phyloP scores from a whole-genome alignment of 805 yeast genomes.

The Wickerhamomyces chaumierensis region DNA sequence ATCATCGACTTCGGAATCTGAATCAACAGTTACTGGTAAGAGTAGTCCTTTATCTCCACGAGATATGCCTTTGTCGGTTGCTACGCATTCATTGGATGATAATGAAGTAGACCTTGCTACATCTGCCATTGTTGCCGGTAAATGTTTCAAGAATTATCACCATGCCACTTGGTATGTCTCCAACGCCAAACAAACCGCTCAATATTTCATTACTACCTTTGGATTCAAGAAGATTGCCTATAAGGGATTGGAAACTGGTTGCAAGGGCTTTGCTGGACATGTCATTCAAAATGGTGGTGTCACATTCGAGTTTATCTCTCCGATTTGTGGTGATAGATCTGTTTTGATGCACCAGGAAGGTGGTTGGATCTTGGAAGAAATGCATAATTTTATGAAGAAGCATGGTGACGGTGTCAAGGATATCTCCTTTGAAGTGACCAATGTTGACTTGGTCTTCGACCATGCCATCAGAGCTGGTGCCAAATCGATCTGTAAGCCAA shows the following conservation, averaged over 20 bases:
- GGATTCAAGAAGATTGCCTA: conserved; percentile 60
- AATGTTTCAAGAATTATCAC: conserved; percentile 34
- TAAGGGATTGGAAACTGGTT: conserved; percentile 60
- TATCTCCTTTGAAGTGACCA: conserved; percentile 51
- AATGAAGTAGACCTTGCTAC: too few species aligned
- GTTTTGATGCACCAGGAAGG: neutral
- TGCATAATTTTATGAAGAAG: conserved; percentile 32
- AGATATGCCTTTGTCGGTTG: too few species aligned
- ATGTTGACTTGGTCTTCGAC: conserved; percentile 32
- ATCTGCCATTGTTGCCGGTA: neutral
- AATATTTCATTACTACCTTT: conserved; percentile 37
- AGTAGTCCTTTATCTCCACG: too few species aligned
- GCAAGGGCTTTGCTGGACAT: conserved; percentile 40
- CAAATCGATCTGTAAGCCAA: conserved; percentile 21
- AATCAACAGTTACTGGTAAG: too few species aligned
- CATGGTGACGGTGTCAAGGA: conserved; percentile 84
- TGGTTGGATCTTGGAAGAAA: conserved; percentile 20
- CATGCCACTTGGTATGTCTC: conserved; percentile 63
- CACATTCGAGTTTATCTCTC: conserved; percentile 33
- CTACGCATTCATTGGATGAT: too few species aligned
- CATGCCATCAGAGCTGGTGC: conserved; percentile 48
- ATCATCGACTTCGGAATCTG: too few species aligned
- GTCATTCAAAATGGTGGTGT: conserved; percentile 51
- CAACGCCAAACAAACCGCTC: conserved; percentile 58
- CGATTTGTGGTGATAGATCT: conserved; percentile 14